Evolutionary conservation across 805 yeast genomes (phyloP), one percentile per base, ranked within the genome.

Genomic region (Yamadazyma philogaea): DNA sequence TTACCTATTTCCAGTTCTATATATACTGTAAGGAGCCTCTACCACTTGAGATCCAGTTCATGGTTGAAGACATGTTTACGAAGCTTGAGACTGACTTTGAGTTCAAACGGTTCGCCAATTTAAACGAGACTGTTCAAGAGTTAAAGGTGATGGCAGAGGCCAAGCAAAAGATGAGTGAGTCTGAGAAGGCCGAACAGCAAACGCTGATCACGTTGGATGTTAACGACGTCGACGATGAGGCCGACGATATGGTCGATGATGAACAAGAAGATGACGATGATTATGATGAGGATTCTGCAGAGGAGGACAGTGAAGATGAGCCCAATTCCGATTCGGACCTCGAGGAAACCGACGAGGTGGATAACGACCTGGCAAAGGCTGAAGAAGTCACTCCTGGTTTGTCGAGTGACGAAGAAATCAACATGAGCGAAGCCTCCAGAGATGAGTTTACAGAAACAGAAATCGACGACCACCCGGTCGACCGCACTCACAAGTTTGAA

Each of bases 1-100:
- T 82, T 44, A 70, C 70, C 20, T 82, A 79, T 49, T 81, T 87
- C 46, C 93, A 88, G 53, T 88, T 79, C 57, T 88, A 86, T 55
- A 59, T 77, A 4, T 75, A 72, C 57, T 74, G 82, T 24, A 88
- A 88, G 53, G 70, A 62, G 36, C 85, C 87, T 1, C 41, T 85
- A 12, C 88, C 95, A 0, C 66, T 72, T 47, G 93, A 84, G 35
- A 61, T 78, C 2, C 75, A 75, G 33, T 81, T 80, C 49, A 70
- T 69, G 37, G 50, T 86, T n/a, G 55, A 61, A 17, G 75, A 69
- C 24, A 63, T 74, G 26, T 75, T 72, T 48, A 63, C 57, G 1
- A 54, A 52, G 26, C 57, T 52, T 17, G 40, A 46, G 0, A 50
- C 60, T 2, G 57, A 62, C 11, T 64, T 61, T 7, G 56, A 57